These are phyloP conservation scores for Aspergillus hiratsukae DNA, from an alignment of 2,329 filamentous ascomycete species.

Conservation along the genomic window DNA sequence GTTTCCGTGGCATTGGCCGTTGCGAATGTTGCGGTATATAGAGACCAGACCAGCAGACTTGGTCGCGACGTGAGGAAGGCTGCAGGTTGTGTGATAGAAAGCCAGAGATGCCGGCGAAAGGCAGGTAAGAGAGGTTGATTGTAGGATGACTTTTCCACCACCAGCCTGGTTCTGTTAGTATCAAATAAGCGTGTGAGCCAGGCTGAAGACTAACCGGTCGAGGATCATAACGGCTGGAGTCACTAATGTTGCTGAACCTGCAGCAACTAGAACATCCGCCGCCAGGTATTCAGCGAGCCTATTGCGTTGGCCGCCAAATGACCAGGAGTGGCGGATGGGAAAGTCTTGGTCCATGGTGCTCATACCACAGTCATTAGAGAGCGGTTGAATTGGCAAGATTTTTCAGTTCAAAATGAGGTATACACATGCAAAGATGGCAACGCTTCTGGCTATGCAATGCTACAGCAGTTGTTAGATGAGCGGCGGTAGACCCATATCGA, in stretches of 20 bases:
- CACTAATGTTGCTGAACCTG: conserved; percentile 65
- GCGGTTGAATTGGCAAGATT: no score
- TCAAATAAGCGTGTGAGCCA: not conserved
- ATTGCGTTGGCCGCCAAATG: conserved; percentile 28
- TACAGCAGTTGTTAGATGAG: not conserved
- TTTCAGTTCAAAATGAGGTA: not conserved
- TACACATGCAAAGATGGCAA: not conserved
- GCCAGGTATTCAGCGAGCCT: conserved; percentile 45
- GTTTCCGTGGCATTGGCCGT: conserved; percentile 83
- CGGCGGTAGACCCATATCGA: not conserved
- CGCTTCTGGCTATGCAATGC: not conserved
- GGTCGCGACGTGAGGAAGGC: conserved; percentile 38
- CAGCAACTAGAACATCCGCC: conserved; percentile 63
- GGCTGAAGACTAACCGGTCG: conserved; percentile 60
- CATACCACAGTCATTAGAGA: not conserved
- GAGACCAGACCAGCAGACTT: conserved; percentile 40
- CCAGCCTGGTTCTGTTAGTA: conserved; percentile 31
- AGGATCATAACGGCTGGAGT: conserved; percentile 79
- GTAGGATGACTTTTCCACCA: conserved; percentile 40
- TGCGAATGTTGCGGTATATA: conserved; percentile 85
- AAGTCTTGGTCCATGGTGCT: conserved; percentile 25
- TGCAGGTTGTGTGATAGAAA: conserved; percentile 35
- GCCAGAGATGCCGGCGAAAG: conserved; percentile 30
- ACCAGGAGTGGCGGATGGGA: conserved; percentile 18
- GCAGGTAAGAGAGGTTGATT: conserved; percentile 29